Base-by-base conservation (phyloP, 441 rosid genomes). In the Bruguiera hainesii region DNA sequence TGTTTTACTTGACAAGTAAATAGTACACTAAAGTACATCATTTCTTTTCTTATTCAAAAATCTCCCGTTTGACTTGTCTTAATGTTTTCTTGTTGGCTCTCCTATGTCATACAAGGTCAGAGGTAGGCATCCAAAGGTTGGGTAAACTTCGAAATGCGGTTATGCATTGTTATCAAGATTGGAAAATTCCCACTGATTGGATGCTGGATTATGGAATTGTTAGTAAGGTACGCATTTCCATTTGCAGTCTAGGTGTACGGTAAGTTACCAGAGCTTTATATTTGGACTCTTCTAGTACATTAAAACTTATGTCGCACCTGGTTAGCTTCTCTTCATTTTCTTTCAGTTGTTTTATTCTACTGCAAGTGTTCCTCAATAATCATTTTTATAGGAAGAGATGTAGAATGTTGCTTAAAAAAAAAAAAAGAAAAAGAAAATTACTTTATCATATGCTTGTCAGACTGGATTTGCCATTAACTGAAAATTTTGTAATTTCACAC, bases 141-240 rank as follows among this genome's bases (percentile, higher is more conserved):
- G 66, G 80, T 31, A 83, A 85, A 76, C 81, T 89, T 79, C 80
- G 96, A 46, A 79, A 76, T 62, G 79, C 89, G 18, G 89, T 71
- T 13, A 65, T 87, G 82, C 82, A 58, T 29, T 74, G 88, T 61
- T 90, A 89, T 70, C 81, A 86, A 60, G 91, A 87, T 46, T 85
- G 71, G 71, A 85, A 83, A 68, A 85, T 93, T 75, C 98, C 97
- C 56, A 84, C 80, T 35, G 86, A 82, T 69, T 93, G 97, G 98
- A 89, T 90, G 98, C 91, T 89, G 58, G 97, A 93, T 74, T 77
- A 89, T 3, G 97, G 96, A 69, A 81, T 90, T 66, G 80, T 80
- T 66, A 81, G 68, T 65, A 87, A 80, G 83, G 98, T 87, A 71
- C 37, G 75, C 19, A 10, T 63, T 65, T 66, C 31, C 20, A 19